Evolutionary conservation across 1,284 basidiomycete species (phyloP), one percentile per base, ranked within the genome.

Genomic region (Apiotrichum laibachii): DNA sequence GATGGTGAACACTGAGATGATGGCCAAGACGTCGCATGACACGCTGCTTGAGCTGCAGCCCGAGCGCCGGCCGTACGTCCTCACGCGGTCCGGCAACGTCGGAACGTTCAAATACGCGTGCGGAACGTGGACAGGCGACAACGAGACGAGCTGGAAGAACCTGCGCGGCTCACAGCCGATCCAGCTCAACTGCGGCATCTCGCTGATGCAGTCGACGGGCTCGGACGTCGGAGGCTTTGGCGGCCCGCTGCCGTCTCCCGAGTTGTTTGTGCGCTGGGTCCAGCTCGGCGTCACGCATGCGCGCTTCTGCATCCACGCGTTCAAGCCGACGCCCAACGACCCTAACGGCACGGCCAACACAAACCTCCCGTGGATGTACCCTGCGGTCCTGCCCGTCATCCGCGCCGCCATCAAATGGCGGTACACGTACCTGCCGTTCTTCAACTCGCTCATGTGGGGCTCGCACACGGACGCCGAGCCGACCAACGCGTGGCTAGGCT

Each of bases 301-400:
- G 16, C 64, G 76, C 33, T 77, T 78, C 68, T 78, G 75, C 61
- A 77, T 80, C 59, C 79, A 80, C 67, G 74, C 72, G 21, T 80
- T 77, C 73, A 80, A 80, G 70, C 79, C 79, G 8, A 72, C 73
- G 57, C 68, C 73, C 51, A 64, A 73, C 31, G 78, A 79, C 57
- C 69, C 71, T 0, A 62, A 62, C 5, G 79, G 79, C 5, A 70
- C 70, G 46, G 71, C 69, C 39, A 63, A 68, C 42, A 79, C 78
- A 33, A 80, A 80, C 64, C 59, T 72, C 12, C 79, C 79, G 5
- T 80, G 79, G 79, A 80, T 80, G 79, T 79, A 80, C 58, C 79
- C 79, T 43, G 74, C 75, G 35, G 75, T 80, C 18, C 67, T 77
- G 49, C 76, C 77, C 3, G 63, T 72, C 37, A 68, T 81, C 56